Evolutionary conservation across 768 basidiomycete species (phyloP), one percentile per base, ranked within the genome.

Genomic region (Leccinellum albellum): DNA sequence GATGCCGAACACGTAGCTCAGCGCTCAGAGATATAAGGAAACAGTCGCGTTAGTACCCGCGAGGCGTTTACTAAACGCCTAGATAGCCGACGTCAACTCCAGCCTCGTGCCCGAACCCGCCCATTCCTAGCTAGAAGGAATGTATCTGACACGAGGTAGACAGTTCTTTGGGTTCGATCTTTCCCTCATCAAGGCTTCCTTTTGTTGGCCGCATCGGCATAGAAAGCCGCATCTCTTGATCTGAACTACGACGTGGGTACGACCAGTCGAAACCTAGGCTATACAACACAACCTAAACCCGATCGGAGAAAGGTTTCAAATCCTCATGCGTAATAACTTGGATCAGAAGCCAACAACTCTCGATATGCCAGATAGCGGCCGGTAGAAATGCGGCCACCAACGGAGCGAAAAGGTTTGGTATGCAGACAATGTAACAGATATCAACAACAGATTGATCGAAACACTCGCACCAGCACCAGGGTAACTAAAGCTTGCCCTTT

Each of bases 401-500:
- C 37, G 26, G 28, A 31, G 14, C 20, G 17, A 50, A 26, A 12
- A 31, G 15, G 29, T 24, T 17, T 46, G n/a, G 24, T 17, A n/a
- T 23, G 8, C n/a, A 20, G 24, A 21, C 29, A n/a, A 20, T 15
- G 29, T 20, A 56, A 57, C 31, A 51, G 33, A 49, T 50, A 23
- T 45, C 44, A 45, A 45, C 37, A 32, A 32, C 20, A 46, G 14
- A 46, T 46, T 13, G 55, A 32, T 44, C 20, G 42, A 32, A 33
- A 42, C 20, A n/a, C 15, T 37, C 29, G 21, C 26, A 40, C 31
- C 6, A 33, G 21, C 26, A 40, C 31, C 6, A 33, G 40, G 37
- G 47, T n/a, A 47, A 45, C 59, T 68, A 79, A 54, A 79, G 64
- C 63, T 78, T 78, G 48, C 73, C 62, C 65, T 66, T 75, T 45